Evolutionary conservation across 805 yeast genomes (phyloP), one percentile per base, ranked within the genome.

Genomic region (Ogataea allantospora): DNA sequence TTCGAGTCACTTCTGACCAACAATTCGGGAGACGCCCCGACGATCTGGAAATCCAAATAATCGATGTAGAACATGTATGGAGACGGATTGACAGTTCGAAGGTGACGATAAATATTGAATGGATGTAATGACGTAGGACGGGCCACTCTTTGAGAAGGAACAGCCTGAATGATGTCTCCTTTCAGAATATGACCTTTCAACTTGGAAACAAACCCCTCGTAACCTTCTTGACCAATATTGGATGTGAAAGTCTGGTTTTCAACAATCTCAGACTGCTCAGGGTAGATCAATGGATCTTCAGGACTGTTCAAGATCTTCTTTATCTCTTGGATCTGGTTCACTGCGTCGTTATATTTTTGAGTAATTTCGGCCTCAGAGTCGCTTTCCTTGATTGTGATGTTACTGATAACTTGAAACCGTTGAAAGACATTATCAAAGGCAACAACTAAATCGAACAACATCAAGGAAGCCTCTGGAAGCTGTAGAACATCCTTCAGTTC

Each of bases 81-180:
- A 2, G 97, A 88, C 8, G 99, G 99, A 64, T 93, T 93, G 32
- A 93, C 97, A 0, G 96, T 84, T 58, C 99, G 77, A 53, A 93
- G 72, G 57, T 91, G 97, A 50, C 95, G 82, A 66, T 91, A 93
- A 31, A 93, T 84, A 65, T 93, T 93, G 74, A 93, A 93, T 2
- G 99, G 98, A 61, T 93, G 98, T 51, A 93, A 69, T 3, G 88
- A 79, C 0, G 99, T 93, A 24, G 96, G 96, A 63, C 97, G 80
- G 5, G 95, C 87, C 18, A 93, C 88, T 57, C 99, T 76, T 69
- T 93, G 99, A 1, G 97, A 89, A 5, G 99, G 99, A 16, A 93
- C 99, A 1, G 95, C 96, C 65, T 93, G 99, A 66, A 93, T 85
- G 41, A 93, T 87, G 57, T 93, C 98, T 42, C 99, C 99, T 50